phyloP scores from a whole-genome alignment of 768 basidiomycete genomes.

The Erythrobasidium yunnanense region DNA sequence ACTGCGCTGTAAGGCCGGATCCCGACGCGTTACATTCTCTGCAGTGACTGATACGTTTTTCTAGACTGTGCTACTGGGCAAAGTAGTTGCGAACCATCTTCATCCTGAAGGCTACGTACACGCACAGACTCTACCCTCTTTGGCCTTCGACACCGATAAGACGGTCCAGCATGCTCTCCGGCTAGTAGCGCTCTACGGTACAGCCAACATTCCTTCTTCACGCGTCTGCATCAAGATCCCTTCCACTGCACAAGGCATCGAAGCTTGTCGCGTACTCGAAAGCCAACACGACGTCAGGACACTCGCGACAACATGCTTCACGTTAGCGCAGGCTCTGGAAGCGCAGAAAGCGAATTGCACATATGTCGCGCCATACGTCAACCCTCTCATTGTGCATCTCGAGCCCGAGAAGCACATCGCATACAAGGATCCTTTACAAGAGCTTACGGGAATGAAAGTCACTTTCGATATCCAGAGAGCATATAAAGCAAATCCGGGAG shows the following conservation, averaged over 20 bases:
- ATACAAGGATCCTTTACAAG: constrained; percentile 29
- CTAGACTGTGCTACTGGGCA: constrained; percentile 33
- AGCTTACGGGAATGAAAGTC: constrained; percentile 31
- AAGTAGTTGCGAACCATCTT: constrained; percentile 27
- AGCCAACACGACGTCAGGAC: constrained; percentile 33
- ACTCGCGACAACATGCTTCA: constrained; percentile 36
- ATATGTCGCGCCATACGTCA: constrained; percentile 35
- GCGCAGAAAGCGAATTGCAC: constrained; percentile 33
- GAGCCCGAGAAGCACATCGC: constrained; percentile 21
- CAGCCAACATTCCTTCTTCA: constrained; percentile 22
- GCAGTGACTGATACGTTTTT: background rate
- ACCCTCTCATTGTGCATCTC: constrained; percentile 35
- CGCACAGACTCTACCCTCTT: constrained; percentile 32
- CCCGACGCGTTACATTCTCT: background rate
- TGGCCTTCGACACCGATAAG: constrained; percentile 14
- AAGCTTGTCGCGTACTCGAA: constrained; percentile 32
- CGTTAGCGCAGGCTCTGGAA: constrained; percentile 34
- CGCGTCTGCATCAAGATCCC: constrained; percentile 39
- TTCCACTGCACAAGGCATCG: constrained; percentile 34
- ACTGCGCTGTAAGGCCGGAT: constrained; percentile 30
- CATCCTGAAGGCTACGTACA: constrained; percentile 23
- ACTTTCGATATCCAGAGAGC: constrained; percentile 31
- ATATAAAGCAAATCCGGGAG: background rate
- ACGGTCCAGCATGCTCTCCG: constrained; percentile 35
- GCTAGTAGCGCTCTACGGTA: constrained; percentile 29